Conservation (phyloP, 2,329 filamentous ascomycete genomes). For the Cyphellophora attinorum region DNA sequence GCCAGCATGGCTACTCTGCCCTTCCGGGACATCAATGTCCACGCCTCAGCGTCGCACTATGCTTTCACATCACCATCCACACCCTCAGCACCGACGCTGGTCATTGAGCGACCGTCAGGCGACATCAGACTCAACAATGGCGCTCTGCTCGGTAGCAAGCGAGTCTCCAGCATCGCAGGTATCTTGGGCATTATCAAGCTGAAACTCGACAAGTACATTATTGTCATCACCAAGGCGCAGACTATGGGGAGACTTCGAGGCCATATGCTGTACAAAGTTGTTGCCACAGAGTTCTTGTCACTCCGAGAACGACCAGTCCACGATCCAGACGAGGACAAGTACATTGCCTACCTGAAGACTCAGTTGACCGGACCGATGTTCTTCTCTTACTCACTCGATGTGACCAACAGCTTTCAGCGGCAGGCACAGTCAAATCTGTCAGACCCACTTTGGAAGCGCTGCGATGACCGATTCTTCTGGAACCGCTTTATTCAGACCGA, state of each 20-base stretch:
- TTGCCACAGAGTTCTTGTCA: constrained; percentile 84
- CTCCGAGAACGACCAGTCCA: constrained; percentile 80
- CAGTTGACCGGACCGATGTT: constrained; percentile 85
- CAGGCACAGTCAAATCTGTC: constrained; percentile 67
- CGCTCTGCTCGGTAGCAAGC: constrained; percentile 63
- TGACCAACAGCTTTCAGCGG: constrained; percentile 94
- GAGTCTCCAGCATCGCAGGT: constrained; percentile 88
- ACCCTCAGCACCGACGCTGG: constrained; percentile 74
- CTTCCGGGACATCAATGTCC: constrained; percentile 94
- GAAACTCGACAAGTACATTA: constrained; percentile 91
- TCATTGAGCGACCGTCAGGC: constrained; percentile 85
- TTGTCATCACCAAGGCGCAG: constrained; percentile 89
- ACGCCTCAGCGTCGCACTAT: constrained; percentile 84
- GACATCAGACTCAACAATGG: constrained; percentile 80
- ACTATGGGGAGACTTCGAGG: constrained; percentile 86
- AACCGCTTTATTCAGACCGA: constrained; percentile 89
- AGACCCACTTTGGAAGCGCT: constrained; percentile 75
- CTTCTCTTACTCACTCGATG: constrained; percentile 94
- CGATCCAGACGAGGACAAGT: constrained; percentile 89
- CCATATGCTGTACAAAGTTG: constrained; percentile 90
- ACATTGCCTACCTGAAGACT: constrained; percentile 69
- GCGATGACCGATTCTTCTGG: constrained; percentile 98
- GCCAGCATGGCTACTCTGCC: constrained; percentile 43
- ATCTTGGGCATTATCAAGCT: constrained; percentile 91
- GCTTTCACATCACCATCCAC: constrained; percentile 94